These are phyloP conservation scores for Lipomyces japonicus DNA, from an alignment of 805 yeast species.

Conservation along the genomic window DNA sequence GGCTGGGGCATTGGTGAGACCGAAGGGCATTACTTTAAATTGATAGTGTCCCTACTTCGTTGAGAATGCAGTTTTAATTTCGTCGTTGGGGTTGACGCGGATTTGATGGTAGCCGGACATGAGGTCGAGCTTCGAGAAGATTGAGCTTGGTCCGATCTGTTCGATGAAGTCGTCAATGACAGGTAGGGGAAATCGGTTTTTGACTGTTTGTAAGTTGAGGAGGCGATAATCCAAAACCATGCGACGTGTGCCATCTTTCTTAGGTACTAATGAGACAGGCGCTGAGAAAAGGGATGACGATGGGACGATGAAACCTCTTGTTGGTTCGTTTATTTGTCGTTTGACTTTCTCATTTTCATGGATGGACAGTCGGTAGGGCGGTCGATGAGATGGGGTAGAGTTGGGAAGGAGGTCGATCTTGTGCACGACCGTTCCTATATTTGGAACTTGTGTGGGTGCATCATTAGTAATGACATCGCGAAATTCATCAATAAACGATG, in stretches of 20 bases:
- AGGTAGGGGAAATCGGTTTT: not conserved
- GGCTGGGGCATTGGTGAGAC: constrained; percentile 33
- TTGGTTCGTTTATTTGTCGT: not conserved
- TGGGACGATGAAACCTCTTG: not conserved
- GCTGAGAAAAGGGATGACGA: not conserved
- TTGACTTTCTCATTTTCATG: not conserved
- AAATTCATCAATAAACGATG: not conserved
- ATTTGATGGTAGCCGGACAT: constrained; percentile 6
- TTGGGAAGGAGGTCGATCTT: not conserved
- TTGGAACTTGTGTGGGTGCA: not conserved
- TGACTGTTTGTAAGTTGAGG: constrained; percentile 24
- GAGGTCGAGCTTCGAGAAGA: constrained; percentile 4
- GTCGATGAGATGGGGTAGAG: not conserved
- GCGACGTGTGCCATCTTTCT: constrained; percentile 26
- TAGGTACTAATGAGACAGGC: not conserved
- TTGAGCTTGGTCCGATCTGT: not conserved
- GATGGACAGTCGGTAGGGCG: not conserved
- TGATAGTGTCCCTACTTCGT: constrained; percentile 29
- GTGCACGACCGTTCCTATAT: not conserved
- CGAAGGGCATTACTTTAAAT: constrained; percentile 35
- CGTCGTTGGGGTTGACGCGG: constrained; percentile 33
- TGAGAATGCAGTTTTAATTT: constrained; percentile 32
- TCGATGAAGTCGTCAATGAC: not conserved
- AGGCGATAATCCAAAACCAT: constrained; percentile 28
- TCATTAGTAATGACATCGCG: not conserved